A percentile compares a stretch with the other conserved stretches of the same genome.
Conservation (phyloP, 208 protist species). For the Wallacemonas sp. region DNA sequence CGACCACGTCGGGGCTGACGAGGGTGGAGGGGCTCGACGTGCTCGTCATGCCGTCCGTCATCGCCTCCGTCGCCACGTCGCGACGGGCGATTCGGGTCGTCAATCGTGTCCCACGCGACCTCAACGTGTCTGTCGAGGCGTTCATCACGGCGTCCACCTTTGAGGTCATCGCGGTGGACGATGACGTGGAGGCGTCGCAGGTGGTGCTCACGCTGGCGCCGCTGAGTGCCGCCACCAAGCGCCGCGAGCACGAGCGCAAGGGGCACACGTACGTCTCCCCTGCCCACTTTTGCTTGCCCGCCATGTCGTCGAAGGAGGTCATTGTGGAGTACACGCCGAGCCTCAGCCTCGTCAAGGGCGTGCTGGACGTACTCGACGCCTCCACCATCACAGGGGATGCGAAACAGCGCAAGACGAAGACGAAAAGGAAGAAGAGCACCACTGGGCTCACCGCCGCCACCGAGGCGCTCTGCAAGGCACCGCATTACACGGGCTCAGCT, state of each 20-base stretch:
- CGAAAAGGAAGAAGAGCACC: not conserved
- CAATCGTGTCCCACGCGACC: conserved; percentile 88
- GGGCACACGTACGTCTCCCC: conserved; percentile 58
- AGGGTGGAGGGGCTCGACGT: conserved; percentile 57
- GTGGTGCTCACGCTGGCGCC: conserved; percentile 65
- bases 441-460: not conserved
- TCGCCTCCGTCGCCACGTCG: conserved; percentile 72
- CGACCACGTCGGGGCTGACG: conserved; percentile 73
- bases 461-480: not conserved
- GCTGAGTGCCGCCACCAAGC: conserved; percentile 38
- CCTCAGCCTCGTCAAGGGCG: conserved; percentile 30
- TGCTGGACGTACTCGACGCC: conserved; percentile 4
- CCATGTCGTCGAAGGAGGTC: conserved; percentile 65
- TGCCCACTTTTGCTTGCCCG: conserved; percentile 61
- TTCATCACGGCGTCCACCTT: conserved; percentile 68
- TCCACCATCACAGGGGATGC: not conserved
- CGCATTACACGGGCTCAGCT: not conserved
- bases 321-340: conserved; percentile 77
- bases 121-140: conserved; percentile 70
- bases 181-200: conserved; percentile 46
- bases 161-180: conserved; percentile 71
- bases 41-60: conserved; percentile 86
- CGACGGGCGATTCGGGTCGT: conserved; percentile 64
- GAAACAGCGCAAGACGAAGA: not conserved
- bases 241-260: conserved; percentile 34